Base-by-base conservation (phyloP, 2,329 filamentous ascomycete genomes). In the Lachnellula cervina region DNA sequence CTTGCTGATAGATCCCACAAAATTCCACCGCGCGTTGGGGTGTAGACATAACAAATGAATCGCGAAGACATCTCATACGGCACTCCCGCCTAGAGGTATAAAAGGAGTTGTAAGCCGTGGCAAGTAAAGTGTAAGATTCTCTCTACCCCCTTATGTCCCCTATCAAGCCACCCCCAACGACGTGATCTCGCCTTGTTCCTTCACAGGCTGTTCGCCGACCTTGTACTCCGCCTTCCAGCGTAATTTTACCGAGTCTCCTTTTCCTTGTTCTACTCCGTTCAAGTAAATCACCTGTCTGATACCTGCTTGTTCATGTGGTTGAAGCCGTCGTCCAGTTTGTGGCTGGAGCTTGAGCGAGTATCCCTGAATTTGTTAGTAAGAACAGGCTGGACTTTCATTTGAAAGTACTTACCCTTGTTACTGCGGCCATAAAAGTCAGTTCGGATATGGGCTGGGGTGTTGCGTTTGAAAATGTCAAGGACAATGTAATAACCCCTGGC, bases 351-450 rank as follows among this genome's bases (percentile, higher is more conserved):
- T 82, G 21, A 97, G 79, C 58, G 88, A 85, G 69, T 87, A 94
- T 59, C 87, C 87, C 90, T 95, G 64, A 34, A 50, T 16, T 59
- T 55, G 38, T 65, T 56, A 64, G 56, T 51, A 56, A 9, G 11
- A 4, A 34, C 46, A 35, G 46, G 28, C 34, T 49, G 40, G 40
- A 19, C 28, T 14, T 2, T 8, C 9, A 28, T 34, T 40, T 19
- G 4, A 32, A 19, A 23, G 32, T 37, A 38, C 72, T 62, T 76
- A 95, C 92, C 82, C 93, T 97, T 57, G 93, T 94, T 32, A 97
- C 93, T 3, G 94, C 94, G 40, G 96, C 80, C 71, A 96, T 90
- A 68, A 97, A 96, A 56, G 93, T 91, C 32, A 99, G 76, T 61
- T 95, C 88, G 3, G 81, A 80, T 21, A 99, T 80, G 0, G 83